These are phyloP conservation scores for Alternaria gansuensis DNA, from an alignment of 2,329 filamentous ascomycete species.

Conservation along the genomic window DNA sequence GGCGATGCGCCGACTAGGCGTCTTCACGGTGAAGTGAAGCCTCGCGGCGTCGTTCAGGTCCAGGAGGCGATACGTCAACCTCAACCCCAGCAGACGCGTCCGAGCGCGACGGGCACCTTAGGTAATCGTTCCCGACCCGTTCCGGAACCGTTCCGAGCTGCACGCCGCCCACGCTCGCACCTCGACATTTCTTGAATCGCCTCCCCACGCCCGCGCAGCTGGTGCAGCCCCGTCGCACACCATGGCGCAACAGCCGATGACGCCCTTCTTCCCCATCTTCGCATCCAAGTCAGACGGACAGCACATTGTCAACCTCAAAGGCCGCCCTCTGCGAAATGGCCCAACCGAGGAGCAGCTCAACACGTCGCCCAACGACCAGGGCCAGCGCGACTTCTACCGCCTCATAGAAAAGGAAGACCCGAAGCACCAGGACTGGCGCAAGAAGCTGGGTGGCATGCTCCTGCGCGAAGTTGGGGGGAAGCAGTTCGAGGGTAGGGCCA, in stretches of 20 bases:
- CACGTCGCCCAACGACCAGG: constrained; percentile 61
- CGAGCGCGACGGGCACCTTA: constrained; percentile 13
- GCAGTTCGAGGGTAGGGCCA: constrained; percentile 42
- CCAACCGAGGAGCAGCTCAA: constrained; percentile 63
- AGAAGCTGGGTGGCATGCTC: constrained; percentile 68
- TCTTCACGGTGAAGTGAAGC: constrained; percentile 16
- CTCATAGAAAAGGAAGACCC: constrained; percentile 60
- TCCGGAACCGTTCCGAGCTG: constrained; percentile 8
- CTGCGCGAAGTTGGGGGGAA: constrained; percentile 59
- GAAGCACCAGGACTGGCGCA: constrained; percentile 66
- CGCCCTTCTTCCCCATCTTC: constrained; percentile 60
- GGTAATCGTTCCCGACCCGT: too few relatives aligned
- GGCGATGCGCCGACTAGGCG: neutral
- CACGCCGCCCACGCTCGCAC: neutral
- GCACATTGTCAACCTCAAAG: constrained; percentile 59
- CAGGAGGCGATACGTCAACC: neutral
- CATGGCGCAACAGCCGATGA: constrained; percentile 52
- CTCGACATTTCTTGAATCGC: neutral
- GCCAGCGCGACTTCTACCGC: constrained; percentile 64
- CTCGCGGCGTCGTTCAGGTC: neutral
- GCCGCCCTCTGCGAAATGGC: constrained; percentile 61
- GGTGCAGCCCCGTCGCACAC: constrained; percentile 18
- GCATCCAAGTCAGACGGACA: constrained; percentile 60
- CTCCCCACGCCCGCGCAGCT: constrained; percentile 10
- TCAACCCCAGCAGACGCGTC: constrained; percentile 12